phyloP scores from a whole-genome alignment of 805 yeast genomes.

The Pichia nanzhaoensis region DNA sequence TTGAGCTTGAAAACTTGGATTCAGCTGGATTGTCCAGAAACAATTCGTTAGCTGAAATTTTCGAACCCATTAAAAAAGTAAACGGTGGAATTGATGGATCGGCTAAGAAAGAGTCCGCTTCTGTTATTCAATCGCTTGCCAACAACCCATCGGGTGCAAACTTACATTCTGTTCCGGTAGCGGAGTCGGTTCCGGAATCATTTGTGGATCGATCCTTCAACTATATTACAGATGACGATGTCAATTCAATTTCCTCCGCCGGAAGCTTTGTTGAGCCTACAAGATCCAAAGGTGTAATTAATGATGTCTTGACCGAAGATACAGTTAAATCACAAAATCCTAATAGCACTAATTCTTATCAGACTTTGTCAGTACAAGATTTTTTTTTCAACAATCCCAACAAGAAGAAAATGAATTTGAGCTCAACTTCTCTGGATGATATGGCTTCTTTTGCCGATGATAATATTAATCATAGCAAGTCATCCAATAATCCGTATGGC shows the following conservation, averaged over 20 bases:
- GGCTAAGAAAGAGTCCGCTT: slow-evolving; percentile 8
- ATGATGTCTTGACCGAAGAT: too few species aligned
- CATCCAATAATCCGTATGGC: slow-evolving; percentile 2
- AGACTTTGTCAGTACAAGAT: slow-evolving; percentile 42
- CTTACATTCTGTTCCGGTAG: slow-evolving; percentile 8
- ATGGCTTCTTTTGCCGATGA: neutral
- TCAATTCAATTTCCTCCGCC: slow-evolving; percentile 5
- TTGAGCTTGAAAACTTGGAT: slow-evolving; percentile 34
- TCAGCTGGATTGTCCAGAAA: slow-evolving; percentile 12
- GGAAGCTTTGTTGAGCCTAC: neutral
- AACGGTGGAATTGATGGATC: too few species aligned
- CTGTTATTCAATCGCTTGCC: slow-evolving; percentile 22
- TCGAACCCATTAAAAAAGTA: slow-evolving; percentile 20
- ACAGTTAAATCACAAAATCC: too few species aligned
- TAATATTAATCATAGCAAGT: neutral
- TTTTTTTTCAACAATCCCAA: slow-evolving; percentile 39
- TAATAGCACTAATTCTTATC: neutral
- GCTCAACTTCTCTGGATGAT: slow-evolving; percentile 14
- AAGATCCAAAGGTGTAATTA: too few species aligned
- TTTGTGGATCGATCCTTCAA: slow-evolving; percentile 11
- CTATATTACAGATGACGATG: slow-evolving; percentile 1
- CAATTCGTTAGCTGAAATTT: slow-evolving; percentile 19
- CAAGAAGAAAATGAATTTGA: slow-evolving; percentile 12
- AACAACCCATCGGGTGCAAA: slow-evolving; percentile 12
- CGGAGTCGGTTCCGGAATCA: slow-evolving; percentile 8